phyloP scores from a whole-genome alignment of 352 stramenopile genomes.

The Phytophthora palmivora region DNA sequence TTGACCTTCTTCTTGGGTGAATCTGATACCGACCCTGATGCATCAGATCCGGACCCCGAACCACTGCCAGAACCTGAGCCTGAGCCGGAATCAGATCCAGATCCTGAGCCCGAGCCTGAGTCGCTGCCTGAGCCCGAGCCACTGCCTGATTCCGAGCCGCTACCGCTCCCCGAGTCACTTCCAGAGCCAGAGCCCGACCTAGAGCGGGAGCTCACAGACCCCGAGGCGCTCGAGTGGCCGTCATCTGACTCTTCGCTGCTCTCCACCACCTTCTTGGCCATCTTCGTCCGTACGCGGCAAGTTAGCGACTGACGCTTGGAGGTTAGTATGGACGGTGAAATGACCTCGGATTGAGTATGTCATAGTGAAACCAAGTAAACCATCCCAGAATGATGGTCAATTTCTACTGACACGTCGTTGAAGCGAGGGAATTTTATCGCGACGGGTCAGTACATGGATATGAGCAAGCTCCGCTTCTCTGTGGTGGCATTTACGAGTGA shows the following conservation, averaged over 20 bases:
- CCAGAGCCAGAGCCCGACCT: slow-evolving; percentile 42
- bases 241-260: slow-evolving; percentile 82
- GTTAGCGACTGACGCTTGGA: slow-evolving; percentile 19
- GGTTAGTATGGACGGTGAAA: background rate
- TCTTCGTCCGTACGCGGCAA: slow-evolving; percentile 8
- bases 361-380: background rate
- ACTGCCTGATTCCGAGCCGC: slow-evolving; percentile 41
- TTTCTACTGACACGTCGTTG: slow-evolving; percentile 24
- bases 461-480: slow-evolving; percentile 87
- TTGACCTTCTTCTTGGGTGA: slow-evolving; percentile 60
- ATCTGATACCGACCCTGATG: slow-evolving; percentile 28
- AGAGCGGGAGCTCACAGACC: slow-evolving; percentile 64
- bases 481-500: slow-evolving; percentile 90
- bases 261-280: slow-evolving; percentile 78
- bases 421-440: slow-evolving; percentile 9
- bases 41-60: slow-evolving; percentile 39
- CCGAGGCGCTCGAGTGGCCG: slow-evolving; percentile 61
- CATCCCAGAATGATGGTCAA: slow-evolving; percentile 14
- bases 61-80: slow-evolving; percentile 47
- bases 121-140: slow-evolving; percentile 44
- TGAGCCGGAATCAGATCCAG: slow-evolving; percentile 45
- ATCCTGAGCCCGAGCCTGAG: slow-evolving; percentile 41
- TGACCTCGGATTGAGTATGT: background rate
- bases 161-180: slow-evolving; percentile 45
- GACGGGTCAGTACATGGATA: slow-evolving; percentile 29